These are phyloP conservation scores for Quercus lobata DNA, from an alignment of 331 rosid genomes.

Conservation along the genomic window DNA sequence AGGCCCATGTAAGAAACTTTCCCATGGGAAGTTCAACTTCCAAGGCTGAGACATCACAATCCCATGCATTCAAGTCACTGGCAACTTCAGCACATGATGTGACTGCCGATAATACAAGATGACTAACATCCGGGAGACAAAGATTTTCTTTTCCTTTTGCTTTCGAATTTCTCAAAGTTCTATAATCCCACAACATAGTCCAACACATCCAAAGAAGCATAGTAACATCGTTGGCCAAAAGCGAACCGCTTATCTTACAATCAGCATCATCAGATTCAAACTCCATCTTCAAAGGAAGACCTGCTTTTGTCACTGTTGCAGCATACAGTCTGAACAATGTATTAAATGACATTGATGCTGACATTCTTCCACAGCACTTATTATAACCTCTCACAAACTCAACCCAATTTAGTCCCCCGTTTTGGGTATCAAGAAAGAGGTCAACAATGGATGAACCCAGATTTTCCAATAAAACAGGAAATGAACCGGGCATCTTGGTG, in stretches of 20 bases:
- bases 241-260: constrained; percentile 58
- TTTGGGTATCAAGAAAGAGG: constrained; percentile 44
- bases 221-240: constrained; percentile 51
- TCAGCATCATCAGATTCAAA: constrained; percentile 59
- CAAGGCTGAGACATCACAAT: constrained; percentile 46
- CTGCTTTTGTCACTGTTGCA: constrained; percentile 17
- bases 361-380: constrained; percentile 61
- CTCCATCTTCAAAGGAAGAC: constrained; percentile 44
- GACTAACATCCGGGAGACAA: constrained; percentile 59
- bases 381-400: constrained; percentile 70
- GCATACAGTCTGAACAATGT: constrained; percentile 47
- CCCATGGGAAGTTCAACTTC: constrained; percentile 62
- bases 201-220: constrained; percentile 73
- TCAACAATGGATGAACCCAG: constrained; percentile 55
- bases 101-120: constrained; percentile 55
- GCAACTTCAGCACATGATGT: constrained; percentile 45
- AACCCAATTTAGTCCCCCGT: constrained; percentile 67
- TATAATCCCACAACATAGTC: constrained; percentile 61
- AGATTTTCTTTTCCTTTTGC: constrained; percentile 23
- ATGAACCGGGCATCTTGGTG: constrained; percentile 29
- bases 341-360: constrained; percentile 59
- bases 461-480: constrained; percentile 54
- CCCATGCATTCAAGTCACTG: constrained; percentile 48
- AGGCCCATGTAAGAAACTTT: constrained; percentile 70
- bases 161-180: constrained; percentile 24